Evolutionary conservation across 768 basidiomycete species (phyloP), one percentile per base, ranked within the genome.

Genomic region (Pulveroboletus sp.): DNA sequence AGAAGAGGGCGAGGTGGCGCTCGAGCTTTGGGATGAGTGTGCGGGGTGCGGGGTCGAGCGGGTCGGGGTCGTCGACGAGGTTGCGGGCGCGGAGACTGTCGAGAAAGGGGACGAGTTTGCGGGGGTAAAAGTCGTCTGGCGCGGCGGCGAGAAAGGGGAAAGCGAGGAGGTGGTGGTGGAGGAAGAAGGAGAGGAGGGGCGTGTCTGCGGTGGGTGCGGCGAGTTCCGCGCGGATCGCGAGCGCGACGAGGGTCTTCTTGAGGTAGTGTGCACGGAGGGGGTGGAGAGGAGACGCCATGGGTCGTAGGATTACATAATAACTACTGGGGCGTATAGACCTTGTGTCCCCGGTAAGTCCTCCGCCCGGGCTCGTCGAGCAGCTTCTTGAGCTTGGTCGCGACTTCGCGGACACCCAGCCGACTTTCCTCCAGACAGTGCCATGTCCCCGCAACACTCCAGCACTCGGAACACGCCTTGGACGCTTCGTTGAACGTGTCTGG

Each of bases 241-340:
- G 84, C 57, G 87, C 82, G 37, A 97, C 78, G 47, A 99, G 84
- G 16, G 90, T 80, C 69, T 98, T 98, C 76, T 98, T 99, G 66
- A 99, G 89, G 69, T 99, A 99, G 65, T 99, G 97, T 5, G 94
- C 93, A 36, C 94, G 86, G 40, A 94, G 72, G 12, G 95, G 90
- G 1, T 92, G 41, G 97, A 81, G 43, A 72, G 69, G 16, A 62
- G 38, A 31, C 19, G 38, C 8, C 27, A 29, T 29, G 27, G 12
- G 8, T 39, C 7, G n/a, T n/a, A n/a, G n/a, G 41, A 62, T 57
- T 61, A 61, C 51, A 55, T 57, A 27, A 52, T 43, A 19, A n/a
- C 20, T 45, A 52, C 35, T 56, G 21, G 12, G 66, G 68, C 1
- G 65, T 57, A 40, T 67, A 67, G 37, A 67, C 66, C 43, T 66